Percentiles rank a stretch among this genome's conserved stretches.
These are phyloP conservation scores for Volvariella volvacea DNA, from an alignment of 1,284 basidiomycete genomes.

Conservation along the genomic window DNA sequence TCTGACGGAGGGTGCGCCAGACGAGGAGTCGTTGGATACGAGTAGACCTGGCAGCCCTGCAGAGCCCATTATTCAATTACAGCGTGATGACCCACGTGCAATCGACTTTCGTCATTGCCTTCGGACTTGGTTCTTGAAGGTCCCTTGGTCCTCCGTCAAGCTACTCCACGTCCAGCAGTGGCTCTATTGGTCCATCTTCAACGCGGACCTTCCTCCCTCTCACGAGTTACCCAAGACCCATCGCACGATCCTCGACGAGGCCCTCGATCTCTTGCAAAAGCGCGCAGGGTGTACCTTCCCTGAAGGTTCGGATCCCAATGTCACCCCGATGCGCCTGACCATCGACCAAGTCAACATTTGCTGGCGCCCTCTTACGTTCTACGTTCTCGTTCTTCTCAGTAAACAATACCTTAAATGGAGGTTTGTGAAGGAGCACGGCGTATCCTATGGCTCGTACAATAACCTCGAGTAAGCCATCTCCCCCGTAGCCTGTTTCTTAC, in stretches of 20 bases:
- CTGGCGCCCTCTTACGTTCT: conserved; percentile 70
- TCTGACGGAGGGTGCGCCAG: conserved; percentile 43
- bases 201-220: conserved; percentile 46
- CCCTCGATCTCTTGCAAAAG: conserved; percentile 60
- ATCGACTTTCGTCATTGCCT: conserved; percentile 70
- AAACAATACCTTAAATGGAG: conserved; percentile 45
- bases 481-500: not conserved
- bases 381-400: conserved; percentile 49
- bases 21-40: conserved; percentile 47
- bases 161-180: conserved; percentile 65
- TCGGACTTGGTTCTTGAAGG: conserved; percentile 71
- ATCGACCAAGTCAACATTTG: conserved; percentile 70
- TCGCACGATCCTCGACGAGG: conserved; percentile 47
- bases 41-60: conserved; percentile 55
- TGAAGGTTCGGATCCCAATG: conserved; percentile 46
- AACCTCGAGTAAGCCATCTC: conserved; percentile 53
- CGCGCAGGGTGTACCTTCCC: conserved; percentile 66
- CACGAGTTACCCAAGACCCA: conserved; percentile 41
- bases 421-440: conserved; percentile 40
- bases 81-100: conserved; percentile 62
- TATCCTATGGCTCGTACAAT: conserved; percentile 42
- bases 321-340: conserved; percentile 65
- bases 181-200: conserved; percentile 84
- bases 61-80: conserved; percentile 51
- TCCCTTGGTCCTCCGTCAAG: conserved; percentile 68